phyloP scores from a whole-genome alignment of 495 filamentous ascomycete species.

The Penicillium taxi region DNA sequence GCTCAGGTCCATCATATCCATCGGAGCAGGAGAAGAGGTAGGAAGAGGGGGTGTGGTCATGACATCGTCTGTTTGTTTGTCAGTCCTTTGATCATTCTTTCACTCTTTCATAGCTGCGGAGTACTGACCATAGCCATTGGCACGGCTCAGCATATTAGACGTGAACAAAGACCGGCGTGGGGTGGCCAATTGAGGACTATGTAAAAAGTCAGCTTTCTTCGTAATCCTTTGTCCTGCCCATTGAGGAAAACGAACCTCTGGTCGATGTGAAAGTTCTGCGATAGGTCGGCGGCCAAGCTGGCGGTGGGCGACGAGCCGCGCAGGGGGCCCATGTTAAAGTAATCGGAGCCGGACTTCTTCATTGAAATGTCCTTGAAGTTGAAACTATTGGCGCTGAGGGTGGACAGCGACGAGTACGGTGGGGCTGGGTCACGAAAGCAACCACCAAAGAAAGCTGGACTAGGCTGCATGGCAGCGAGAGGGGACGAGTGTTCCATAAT shows the following conservation, averaged over 20 bases:
- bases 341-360: slow-evolving; percentile 51
- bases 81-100: not conserved
- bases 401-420: slow-evolving; percentile 44
- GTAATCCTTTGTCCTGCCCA: not conserved
- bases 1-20: slow-evolving; percentile 88
- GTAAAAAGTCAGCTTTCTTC: slow-evolving; percentile 23
- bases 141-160: slow-evolving; percentile 58
- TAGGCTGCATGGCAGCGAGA: slow-evolving; percentile 85
- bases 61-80: slow-evolving; percentile 43
- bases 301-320: slow-evolving; percentile 84
- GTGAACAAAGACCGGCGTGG: slow-evolving; percentile 92
- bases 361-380: slow-evolving; percentile 66
- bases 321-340: slow-evolving; percentile 74
- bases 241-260: slow-evolving; percentile 53
- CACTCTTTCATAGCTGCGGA: slow-evolving; percentile 4
- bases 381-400: slow-evolving; percentile 57
- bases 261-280: slow-evolving; percentile 93
- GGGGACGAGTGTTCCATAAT: slow-evolving; percentile 90
- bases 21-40: slow-evolving; percentile 68
- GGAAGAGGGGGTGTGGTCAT: slow-evolving; percentile 79
- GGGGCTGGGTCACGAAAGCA: slow-evolving; percentile 49
- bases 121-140: slow-evolving; percentile 63
- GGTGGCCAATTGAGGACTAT: slow-evolving; percentile 83
- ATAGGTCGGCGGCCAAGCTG: slow-evolving; percentile 85
- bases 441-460: slow-evolving; percentile 50